These are phyloP conservation scores for Acrasis kona DNA, from an alignment of 78 protist genomes.

Conservation along the genomic window DNA sequence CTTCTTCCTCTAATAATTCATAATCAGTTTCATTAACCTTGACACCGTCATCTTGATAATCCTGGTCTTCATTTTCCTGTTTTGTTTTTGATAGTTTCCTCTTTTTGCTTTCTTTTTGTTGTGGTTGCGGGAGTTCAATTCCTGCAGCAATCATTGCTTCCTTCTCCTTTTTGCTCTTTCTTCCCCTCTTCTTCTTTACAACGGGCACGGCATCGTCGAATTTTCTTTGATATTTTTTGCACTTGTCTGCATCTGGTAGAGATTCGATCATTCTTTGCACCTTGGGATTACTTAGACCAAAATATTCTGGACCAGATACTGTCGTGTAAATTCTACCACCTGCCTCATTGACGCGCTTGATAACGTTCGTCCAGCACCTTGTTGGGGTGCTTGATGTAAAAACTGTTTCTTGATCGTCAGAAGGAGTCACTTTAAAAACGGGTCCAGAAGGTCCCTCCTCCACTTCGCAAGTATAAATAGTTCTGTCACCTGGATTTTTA, in stretches of 20 bases:
- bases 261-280: not conserved
- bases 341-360: not conserved
- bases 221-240: not conserved
- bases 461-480: not conserved
- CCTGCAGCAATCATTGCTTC: not conserved
- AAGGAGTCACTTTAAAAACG: not conserved
- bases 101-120: not conserved
- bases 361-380: not conserved
- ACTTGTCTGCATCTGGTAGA: not conserved
- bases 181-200: no score
- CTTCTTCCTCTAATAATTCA: not conserved
- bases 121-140: not conserved
- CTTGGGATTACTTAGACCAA: not conserved
- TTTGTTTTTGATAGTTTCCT: no score
- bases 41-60: not conserved
- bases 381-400: not conserved
- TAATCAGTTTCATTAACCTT: not conserved
- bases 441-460: not conserved
- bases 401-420: not conserved
- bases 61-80: not conserved
- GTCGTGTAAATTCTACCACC: not conserved
- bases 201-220: no score
- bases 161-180: no score
- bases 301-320: not conserved
- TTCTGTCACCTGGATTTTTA: not conserved